These are phyloP conservation scores for Termitomyces sp. DNA, from an alignment of 768 basidiomycete species.

Conservation along the genomic window DNA sequence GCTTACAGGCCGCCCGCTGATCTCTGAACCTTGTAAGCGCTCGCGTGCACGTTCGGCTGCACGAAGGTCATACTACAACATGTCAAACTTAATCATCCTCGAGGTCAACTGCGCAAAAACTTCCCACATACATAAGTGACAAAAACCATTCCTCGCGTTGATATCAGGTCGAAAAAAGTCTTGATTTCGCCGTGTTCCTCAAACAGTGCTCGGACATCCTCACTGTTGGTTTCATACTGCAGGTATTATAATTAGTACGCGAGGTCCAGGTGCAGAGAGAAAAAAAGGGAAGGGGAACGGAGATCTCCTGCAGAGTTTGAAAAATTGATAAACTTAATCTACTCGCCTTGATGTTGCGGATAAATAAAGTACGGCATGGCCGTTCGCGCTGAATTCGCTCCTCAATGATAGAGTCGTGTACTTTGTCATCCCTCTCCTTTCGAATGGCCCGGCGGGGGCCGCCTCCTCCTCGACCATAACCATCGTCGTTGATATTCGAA, in stretches of 20 bases:
- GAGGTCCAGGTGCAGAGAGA: neutral
- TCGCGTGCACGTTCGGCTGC: slow-evolving; percentile 92
- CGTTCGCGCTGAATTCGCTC: slow-evolving; percentile 91
- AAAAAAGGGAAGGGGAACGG: neutral
- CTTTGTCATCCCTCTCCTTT: slow-evolving; percentile 83
- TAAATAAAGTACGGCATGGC: slow-evolving; percentile 93
- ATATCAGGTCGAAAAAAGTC: slow-evolving; percentile 94
- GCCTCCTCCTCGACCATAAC: slow-evolving; percentile 26
- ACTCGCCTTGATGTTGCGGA: slow-evolving; percentile 97
- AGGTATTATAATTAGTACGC: slow-evolving; percentile 16
- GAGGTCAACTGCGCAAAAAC: too few relatives aligned
- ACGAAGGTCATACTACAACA: slow-evolving; percentile 79
- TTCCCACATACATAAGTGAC: slow-evolving; percentile 95
- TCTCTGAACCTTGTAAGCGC: slow-evolving; percentile 81
- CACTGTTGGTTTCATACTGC: slow-evolving; percentile 87
- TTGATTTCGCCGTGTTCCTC: slow-evolving; percentile 95
- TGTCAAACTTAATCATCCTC: slow-evolving; percentile 17
- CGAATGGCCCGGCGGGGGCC: slow-evolving; percentile 41
- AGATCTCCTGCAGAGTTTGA: neutral
- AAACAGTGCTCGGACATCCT: slow-evolving; percentile 78
- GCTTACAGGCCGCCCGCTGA: slow-evolving; percentile 83
- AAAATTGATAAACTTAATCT: slow-evolving; percentile 7
- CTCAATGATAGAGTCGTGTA: slow-evolving; percentile 89
- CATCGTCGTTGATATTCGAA: slow-evolving; percentile 49
- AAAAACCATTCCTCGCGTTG: slow-evolving; percentile 97